Conservation (phyloP, 2,329 filamentous ascomycete genomes). For the Nemania bipapillata region DNA sequence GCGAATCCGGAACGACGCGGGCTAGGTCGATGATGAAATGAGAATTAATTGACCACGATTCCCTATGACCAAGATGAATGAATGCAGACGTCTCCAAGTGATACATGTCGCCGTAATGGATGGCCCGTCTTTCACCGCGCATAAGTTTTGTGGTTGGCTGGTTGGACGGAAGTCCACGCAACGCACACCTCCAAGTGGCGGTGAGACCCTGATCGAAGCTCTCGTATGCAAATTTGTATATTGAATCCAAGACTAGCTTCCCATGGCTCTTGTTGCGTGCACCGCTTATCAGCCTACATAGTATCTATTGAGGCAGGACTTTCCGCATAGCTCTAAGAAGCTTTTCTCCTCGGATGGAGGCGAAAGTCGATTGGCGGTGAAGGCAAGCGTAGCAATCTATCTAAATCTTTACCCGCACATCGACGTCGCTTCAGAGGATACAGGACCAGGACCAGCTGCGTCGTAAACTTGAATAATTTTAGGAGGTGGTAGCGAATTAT, state of each 20-base stretch:
- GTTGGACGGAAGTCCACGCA: neutral
- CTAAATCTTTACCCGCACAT: neutral
- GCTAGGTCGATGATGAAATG: slow-evolving; percentile 51
- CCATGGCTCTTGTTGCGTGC: neutral
- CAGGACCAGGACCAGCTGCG: too few relatives aligned
- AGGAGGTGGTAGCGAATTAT: too few relatives aligned
- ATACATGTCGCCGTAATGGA: neutral
- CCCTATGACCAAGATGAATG: slow-evolving; percentile 21
- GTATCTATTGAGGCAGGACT: neutral
- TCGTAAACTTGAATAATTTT: too few relatives aligned
- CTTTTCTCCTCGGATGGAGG: neutral
- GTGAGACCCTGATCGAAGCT: neutral
- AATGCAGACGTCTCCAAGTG: neutral
- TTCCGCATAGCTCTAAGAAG: neutral
- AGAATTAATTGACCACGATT: slow-evolving; percentile 51
- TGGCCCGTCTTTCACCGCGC: neutral
- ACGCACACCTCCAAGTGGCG: neutral
- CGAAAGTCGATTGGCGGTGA: neutral
- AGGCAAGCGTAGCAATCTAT: neutral
- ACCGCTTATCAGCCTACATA: neutral
- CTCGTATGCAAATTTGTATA: neutral
- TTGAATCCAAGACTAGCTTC: neutral
- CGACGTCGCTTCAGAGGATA: too few relatives aligned
- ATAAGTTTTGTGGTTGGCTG: neutral
- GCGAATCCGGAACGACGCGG: slow-evolving; percentile 44